These are phyloP conservation scores for Starmerella etchellsii DNA, from an alignment of 805 yeast genomes.

Conservation along the genomic window DNA sequence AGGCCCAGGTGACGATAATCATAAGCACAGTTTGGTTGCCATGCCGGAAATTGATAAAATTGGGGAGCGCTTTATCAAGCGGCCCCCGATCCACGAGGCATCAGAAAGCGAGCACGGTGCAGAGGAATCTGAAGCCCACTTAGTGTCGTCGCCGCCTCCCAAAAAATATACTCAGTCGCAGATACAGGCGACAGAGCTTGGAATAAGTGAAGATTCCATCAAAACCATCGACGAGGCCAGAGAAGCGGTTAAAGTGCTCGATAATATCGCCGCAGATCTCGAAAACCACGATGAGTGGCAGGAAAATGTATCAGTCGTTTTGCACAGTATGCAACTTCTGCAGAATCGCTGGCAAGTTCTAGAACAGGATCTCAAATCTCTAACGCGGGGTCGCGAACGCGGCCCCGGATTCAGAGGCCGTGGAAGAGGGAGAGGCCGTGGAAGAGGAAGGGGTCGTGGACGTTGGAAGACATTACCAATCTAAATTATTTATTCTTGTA, in stretches of 20 bases:
- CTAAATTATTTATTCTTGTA: neutral
- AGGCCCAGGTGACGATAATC: too few relatives aligned
- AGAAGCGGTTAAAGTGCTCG: slow-evolving; percentile 11
- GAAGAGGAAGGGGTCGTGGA: slow-evolving; percentile 19
- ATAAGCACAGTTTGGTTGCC: too few relatives aligned
- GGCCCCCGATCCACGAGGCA: neutral
- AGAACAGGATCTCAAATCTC: slow-evolving; percentile 11
- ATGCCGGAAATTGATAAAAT: too few relatives aligned
- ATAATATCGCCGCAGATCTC: slow-evolving; percentile 8
- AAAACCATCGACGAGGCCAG: slow-evolving; percentile 2
- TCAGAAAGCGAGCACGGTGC: neutral
- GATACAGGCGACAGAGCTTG: neutral
- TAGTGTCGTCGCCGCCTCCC: neutral
- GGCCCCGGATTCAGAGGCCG: slow-evolving; percentile 4
- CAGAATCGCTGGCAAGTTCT: slow-evolving; percentile 16
- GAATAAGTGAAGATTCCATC: slow-evolving; percentile 6
- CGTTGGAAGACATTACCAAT: slow-evolving; percentile 7
- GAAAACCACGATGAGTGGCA: slow-evolving; percentile 15
- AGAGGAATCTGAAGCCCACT: neutral
- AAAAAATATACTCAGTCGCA: neutral
- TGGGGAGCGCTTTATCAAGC: too few relatives aligned
- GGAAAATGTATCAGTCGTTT: slow-evolving; percentile 5
- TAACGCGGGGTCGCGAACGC: slow-evolving; percentile 8
- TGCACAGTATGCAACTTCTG: slow-evolving; percentile 13
- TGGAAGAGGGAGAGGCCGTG: slow-evolving; percentile 18